A percentile compares a stretch with the other conserved stretches of the same genome.
Conservation (phyloP, 225 moss, liverwort and hornwort species). For the Physcomitrellopsis africana region DNA sequence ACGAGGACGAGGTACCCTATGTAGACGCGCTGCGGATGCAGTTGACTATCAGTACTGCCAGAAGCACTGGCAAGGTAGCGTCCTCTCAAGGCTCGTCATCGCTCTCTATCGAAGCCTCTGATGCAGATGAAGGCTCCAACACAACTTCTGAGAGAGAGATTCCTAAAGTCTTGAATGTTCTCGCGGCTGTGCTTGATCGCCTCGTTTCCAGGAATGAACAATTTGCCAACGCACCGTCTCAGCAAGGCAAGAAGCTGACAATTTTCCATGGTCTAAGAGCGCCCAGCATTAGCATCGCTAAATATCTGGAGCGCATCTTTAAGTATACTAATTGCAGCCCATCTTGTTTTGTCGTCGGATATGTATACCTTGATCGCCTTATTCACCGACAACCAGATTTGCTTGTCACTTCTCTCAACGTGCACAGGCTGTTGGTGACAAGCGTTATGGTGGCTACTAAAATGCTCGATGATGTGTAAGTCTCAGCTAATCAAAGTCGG, state of each 20-base stretch:
- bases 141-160: slow-evolving; percentile 50
- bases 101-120: slow-evolving; percentile 30
- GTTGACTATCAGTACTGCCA: slow-evolving; percentile 29
- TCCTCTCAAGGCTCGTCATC: slow-evolving; percentile 40
- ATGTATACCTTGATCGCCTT: slow-evolving; percentile 90
- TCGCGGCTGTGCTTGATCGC: slow-evolving; percentile 82
- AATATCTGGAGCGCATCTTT: slow-evolving; percentile 89
- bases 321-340: slow-evolving; percentile 96
- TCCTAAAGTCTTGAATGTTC: slow-evolving; percentile 78
- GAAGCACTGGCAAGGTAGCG: slow-evolving; percentile 23
- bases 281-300: slow-evolving; percentile 80
- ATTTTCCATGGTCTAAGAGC: slow-evolving; percentile 88
- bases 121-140: slow-evolving; percentile 30
- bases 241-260: slow-evolving; percentile 76
- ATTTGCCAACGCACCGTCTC: slow-evolving; percentile 56
- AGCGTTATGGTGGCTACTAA: slow-evolving; percentile 93
- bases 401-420: slow-evolving; percentile 90
- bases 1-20: slow-evolving; percentile 32
- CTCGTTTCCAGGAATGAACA: slow-evolving; percentile 87
- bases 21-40: slow-evolving; percentile 44
- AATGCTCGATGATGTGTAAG: slow-evolving; percentile 98
- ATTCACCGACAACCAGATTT: slow-evolving; percentile 93
- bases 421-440: slow-evolving; percentile 89
- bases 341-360: slow-evolving; percentile 93
- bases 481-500: slow-evolving; percentile 27